These are phyloP conservation scores for Diaporthe helianthi DNA, from an alignment of 2,329 filamentous ascomycete genomes.

Conservation along the genomic window DNA sequence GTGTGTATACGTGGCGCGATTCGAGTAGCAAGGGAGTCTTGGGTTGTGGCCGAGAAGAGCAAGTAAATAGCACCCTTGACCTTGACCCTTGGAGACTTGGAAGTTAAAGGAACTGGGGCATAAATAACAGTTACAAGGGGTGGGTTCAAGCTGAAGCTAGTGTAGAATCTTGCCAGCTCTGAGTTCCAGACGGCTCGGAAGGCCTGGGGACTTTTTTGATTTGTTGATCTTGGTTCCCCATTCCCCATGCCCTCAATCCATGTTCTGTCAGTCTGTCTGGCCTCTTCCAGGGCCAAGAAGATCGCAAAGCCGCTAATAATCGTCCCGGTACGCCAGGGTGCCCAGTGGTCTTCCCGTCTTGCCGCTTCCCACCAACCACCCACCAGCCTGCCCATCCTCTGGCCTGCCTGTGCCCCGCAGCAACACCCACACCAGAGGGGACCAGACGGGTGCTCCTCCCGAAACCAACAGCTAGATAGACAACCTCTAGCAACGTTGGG, in stretches of 20 bases:
- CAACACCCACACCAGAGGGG: slow-evolving; percentile 24
- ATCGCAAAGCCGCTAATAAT: slow-evolving; percentile 9
- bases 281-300: not conserved
- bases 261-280: too few relatives aligned
- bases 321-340: not conserved
- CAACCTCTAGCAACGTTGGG: slow-evolving; percentile 14
- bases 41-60: not conserved
- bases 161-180: not conserved
- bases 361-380: slow-evolving; percentile 1
- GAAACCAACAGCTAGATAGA: not conserved
- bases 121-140: not conserved
- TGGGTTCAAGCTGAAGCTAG: not conserved
- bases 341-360: slow-evolving; percentile 19
- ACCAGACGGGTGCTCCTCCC: slow-evolving; percentile 20
- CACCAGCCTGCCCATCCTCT: not conserved
- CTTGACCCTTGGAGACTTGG: not conserved
- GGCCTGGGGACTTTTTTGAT: not conserved
- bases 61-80: not conserved
- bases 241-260: not conserved
- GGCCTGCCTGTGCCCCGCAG: not conserved
- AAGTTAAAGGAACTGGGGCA: not conserved
- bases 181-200: not conserved
- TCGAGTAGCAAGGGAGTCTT: slow-evolving; percentile 4
- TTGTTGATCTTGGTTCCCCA: not conserved
- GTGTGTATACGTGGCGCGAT: slow-evolving; percentile 22